Evolutionary conservation across 169 alveolate species (phyloP).

Genomic region (Eimeria falciformis): DNA sequence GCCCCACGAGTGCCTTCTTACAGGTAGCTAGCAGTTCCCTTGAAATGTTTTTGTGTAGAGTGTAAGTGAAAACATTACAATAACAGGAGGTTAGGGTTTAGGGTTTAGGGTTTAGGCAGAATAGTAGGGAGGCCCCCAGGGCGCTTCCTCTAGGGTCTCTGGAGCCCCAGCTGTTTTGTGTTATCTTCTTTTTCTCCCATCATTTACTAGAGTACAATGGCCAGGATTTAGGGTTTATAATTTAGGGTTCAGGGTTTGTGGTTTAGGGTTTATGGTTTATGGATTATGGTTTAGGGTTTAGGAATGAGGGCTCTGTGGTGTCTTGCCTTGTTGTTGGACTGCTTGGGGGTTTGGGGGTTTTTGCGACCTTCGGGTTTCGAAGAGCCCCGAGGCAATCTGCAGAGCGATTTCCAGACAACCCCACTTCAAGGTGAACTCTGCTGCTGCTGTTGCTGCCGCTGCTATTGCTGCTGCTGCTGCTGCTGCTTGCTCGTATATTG

Average conservation of each 20-base stretch:
- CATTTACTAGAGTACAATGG: too few relatives aligned
- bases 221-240: background rate
- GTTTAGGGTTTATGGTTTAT: background rate
- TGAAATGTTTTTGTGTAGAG: too few relatives aligned
- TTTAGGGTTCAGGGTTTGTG: background rate
- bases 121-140: too few relatives aligned
- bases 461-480: background rate
- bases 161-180: too few relatives aligned
- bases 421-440: background rate
- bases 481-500: background rate
- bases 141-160: too few relatives aligned
- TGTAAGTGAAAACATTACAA: too few relatives aligned
- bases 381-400: background rate
- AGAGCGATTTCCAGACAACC: background rate
- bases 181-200: too few relatives aligned
- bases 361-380: background rate
- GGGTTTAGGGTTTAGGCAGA: too few relatives aligned
- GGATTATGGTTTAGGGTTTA: background rate
- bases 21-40: too few relatives aligned
- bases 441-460: conserved; percentile 32
- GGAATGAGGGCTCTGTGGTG: background rate
- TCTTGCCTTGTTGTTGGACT: background rate
- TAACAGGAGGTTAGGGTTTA: too few relatives aligned
- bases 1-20: too few relatives aligned
- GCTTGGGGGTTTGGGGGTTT: conserved; percentile 25